Evolutionary conservation across 768 basidiomycete genomes (phyloP).

Genomic region (Lentinula boryana): DNA sequence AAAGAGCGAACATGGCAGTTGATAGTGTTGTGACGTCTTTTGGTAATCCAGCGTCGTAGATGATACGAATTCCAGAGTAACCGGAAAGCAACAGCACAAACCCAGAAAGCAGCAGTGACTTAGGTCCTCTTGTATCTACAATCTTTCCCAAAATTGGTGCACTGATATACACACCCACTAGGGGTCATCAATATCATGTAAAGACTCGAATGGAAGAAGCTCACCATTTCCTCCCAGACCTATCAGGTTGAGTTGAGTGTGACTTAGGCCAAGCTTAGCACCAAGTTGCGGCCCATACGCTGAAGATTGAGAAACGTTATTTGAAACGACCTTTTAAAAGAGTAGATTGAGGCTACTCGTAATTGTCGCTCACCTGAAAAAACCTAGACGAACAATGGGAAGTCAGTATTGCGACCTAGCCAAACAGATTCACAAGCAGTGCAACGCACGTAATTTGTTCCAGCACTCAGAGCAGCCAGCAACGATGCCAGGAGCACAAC

Average conservation of each 20-base stretch:
- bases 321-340: no score
- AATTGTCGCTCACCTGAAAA: conserved; percentile 8
- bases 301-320: conserved; percentile 8
- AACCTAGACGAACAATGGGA: background rate
- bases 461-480: conserved; percentile 4
- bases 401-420: background rate
- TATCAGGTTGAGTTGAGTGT: conserved; percentile 58
- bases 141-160: conserved; percentile 55
- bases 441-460: conserved; percentile 8
- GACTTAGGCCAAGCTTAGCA: conserved; percentile 43
- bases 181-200: background rate
- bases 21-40: conserved; percentile 19
- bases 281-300: conserved; percentile 70
- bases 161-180: conserved; percentile 49
- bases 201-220: conserved; percentile 5
- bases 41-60: conserved; percentile 26
- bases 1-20: conserved; percentile 24
- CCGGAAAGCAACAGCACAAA: conserved; percentile 42
- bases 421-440: background rate
- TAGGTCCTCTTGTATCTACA: conserved; percentile 50
- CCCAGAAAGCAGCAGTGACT: conserved; percentile 40
- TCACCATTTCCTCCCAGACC: conserved; percentile 47
- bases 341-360: background rate
- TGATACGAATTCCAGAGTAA: conserved; percentile 47
- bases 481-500: conserved; percentile 9